Percentiles rank a stretch among this genome's conserved stretches.
These are phyloP conservation scores for Centrapalus pauciflorus DNA, from an alignment of 129 eudicot species.

Conservation along the genomic window DNA sequence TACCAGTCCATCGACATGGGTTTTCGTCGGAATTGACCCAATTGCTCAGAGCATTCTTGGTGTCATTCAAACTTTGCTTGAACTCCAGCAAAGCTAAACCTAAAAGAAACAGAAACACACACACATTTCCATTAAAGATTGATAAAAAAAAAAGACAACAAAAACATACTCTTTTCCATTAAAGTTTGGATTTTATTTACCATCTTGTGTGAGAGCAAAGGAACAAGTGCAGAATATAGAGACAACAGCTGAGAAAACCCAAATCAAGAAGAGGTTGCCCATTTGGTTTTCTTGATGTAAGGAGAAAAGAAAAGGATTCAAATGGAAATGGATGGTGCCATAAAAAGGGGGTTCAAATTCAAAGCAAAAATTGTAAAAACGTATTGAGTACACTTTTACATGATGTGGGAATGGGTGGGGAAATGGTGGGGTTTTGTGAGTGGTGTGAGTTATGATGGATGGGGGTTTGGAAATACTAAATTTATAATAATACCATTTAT, in stretches of 20 bases:
- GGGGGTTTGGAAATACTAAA: conserved; percentile 6
- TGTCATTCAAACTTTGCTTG: conserved; percentile 74
- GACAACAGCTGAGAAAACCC: conserved; percentile 35
- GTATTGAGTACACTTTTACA: conserved; percentile 22
- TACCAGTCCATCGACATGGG: conserved; percentile 91
- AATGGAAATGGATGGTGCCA: conserved; percentile 34
- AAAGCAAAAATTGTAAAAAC: conserved; percentile 18
- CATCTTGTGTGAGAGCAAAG: conserved; percentile 72
- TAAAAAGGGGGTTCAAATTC: conserved; percentile 18
- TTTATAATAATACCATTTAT: neutral
- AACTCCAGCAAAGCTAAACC: conserved; percentile 82
- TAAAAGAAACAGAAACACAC: conserved; percentile 21
- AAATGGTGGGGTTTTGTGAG: conserved; percentile 34
- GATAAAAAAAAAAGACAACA: neutral
- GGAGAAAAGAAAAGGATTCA: neutral
- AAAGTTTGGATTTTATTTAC: conserved; percentile 28
- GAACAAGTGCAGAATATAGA: conserved; percentile 39
- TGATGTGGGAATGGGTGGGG: neutral
- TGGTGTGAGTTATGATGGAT: conserved; percentile 40
- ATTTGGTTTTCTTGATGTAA: conserved; percentile 43
- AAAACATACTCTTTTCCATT: neutral
- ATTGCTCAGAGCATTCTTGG: conserved; percentile 47
- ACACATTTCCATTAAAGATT: conserved; percentile 2
- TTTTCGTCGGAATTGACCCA: conserved; percentile 73
- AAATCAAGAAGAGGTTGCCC: conserved; percentile 34